Percentiles rank a stretch among this genome's conserved stretches.
Conservation (phyloP, 305 asterid species). For the Fraxinus baroniana region DNA sequence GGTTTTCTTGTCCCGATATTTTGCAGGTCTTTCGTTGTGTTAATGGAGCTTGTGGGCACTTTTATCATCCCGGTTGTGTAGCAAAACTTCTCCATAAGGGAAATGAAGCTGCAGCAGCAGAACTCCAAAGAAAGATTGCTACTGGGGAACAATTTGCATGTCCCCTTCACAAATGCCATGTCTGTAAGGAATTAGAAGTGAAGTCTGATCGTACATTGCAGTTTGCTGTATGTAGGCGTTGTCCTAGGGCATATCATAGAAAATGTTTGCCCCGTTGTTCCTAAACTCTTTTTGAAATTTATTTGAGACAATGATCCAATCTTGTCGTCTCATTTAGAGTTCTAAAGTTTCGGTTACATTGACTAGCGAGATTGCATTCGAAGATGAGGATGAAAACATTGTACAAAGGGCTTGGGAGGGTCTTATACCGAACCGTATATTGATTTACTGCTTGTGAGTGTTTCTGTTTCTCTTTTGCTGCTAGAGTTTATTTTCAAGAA, state of each 20-base stretch:
- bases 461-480: background rate
- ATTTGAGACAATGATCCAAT: constrained; percentile 10
- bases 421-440: constrained; percentile 64
- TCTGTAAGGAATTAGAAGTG: constrained; percentile 68
- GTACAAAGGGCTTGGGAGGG: constrained; percentile 81
- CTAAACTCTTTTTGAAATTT: constrained; percentile 14
- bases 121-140: constrained; percentile 45
- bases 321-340: constrained; percentile 8
- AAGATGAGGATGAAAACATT: constrained; percentile 33
- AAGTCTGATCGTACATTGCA: constrained; percentile 47
- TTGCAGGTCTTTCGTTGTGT: constrained; percentile 72
- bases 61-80: constrained; percentile 72
- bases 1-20: background rate
- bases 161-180: constrained; percentile 66
- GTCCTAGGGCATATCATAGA: constrained; percentile 86
- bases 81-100: constrained; percentile 66
- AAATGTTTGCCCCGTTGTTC: constrained; percentile 88
- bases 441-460: constrained; percentile 88
- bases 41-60: constrained; percentile 78
- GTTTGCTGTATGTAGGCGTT: constrained; percentile 92
- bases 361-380: constrained; percentile 56
- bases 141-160: constrained; percentile 71
- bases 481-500: background rate
- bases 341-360: constrained; percentile 25
- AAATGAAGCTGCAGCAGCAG: constrained; percentile 44